Evolutionary conservation across 2,329 filamentous ascomycete genomes (phyloP), one percentile per base, ranked within the genome.

Genomic region (Ophiognomonia clavigignenti-juglandacearum): DNA sequence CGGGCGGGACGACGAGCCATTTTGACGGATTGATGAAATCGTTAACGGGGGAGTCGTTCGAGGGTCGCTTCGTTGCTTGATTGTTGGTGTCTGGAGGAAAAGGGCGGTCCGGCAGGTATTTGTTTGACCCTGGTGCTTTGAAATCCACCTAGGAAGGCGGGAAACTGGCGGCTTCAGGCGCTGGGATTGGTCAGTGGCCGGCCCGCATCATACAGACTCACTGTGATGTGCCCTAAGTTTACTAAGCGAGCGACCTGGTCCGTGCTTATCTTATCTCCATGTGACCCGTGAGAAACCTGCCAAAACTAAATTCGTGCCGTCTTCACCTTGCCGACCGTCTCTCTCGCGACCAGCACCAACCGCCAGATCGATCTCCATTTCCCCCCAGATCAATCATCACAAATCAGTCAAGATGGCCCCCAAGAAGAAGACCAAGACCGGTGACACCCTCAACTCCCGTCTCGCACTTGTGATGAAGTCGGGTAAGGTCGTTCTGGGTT

Each of bases 1-100:
- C 93, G 88, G 70, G 93, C 93, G 71, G 93, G 93, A 87, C 93
- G 90, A 77, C 93, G 90, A 71, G 93, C 93, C 93, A 98, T 98
- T 81, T 85, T 91, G 85, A 85, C 82, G 75, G 79, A 77, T 75
- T 81, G 75, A 66, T 61, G 50, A 36, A 38, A 54, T 60, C 59
- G 64, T 69, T 66, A 66, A 64, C 68, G 71, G 70, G 70, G 72
- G 67, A 71, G 66, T 61, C 60, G 64, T 39, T 29, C 59, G 54
- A 52, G 57, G 56, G 52, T 60, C 56, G 56, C 44, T 60, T 51
- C 60, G 63, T 64, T 66, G 57, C 66, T n/a, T 68, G 71, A 60
- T 64, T 57, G 60, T 52, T 51, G 48, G 56, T 60, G 53, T 54
- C 37, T 47, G 45, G 52, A 48, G 55, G 56, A 29, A 36, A 57